A percentile compares a stretch with the other conserved stretches of the same genome.
Evolutionary conservation across 805 yeast genomes (phyloP).

Genomic region (Saturnispora sanitii): DNA sequence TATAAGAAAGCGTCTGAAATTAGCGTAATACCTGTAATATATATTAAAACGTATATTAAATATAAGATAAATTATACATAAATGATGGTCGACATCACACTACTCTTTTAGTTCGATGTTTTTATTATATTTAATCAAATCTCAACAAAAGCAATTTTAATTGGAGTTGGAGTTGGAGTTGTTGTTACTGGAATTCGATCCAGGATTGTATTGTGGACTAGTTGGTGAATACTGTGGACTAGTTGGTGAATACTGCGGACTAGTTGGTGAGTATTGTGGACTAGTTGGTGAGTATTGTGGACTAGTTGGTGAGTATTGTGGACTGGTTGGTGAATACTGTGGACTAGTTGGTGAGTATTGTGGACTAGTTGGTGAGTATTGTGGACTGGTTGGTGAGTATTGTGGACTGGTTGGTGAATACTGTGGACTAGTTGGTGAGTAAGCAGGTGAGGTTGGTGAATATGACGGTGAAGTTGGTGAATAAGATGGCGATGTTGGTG

Average conservation of each 20-base stretch:
- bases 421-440: slow-evolving; percentile 65
- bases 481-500: slow-evolving; percentile 63
- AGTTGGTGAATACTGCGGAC: slow-evolving; percentile 73
- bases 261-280: slow-evolving; percentile 66
- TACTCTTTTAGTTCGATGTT: slow-evolving; percentile 1
- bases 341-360: slow-evolving; percentile 56
- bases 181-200: slow-evolving; percentile 37
- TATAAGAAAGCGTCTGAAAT: not conserved
- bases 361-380: slow-evolving; percentile 56
- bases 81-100: not conserved
- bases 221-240: slow-evolving; percentile 66
- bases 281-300: slow-evolving; percentile 58
- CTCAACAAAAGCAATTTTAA: slow-evolving; percentile 1
- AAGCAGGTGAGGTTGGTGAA: slow-evolving; percentile 70
- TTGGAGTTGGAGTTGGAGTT: slow-evolving; percentile 52
- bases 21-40: not conserved
- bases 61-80: slow-evolving; percentile 9
- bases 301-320: slow-evolving; percentile 49
- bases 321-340: slow-evolving; percentile 51
- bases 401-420: slow-evolving; percentile 59
- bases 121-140: not conserved
- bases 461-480: slow-evolving; percentile 61
- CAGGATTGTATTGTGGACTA: slow-evolving; percentile 55
- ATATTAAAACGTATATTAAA: slow-evolving; percentile 6
- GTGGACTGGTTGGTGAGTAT: slow-evolving; percentile 68